Evolutionary conservation across 2,329 filamentous ascomycete genomes (phyloP).

Genomic region (Teratosphaeria epicoccoides): DNA sequence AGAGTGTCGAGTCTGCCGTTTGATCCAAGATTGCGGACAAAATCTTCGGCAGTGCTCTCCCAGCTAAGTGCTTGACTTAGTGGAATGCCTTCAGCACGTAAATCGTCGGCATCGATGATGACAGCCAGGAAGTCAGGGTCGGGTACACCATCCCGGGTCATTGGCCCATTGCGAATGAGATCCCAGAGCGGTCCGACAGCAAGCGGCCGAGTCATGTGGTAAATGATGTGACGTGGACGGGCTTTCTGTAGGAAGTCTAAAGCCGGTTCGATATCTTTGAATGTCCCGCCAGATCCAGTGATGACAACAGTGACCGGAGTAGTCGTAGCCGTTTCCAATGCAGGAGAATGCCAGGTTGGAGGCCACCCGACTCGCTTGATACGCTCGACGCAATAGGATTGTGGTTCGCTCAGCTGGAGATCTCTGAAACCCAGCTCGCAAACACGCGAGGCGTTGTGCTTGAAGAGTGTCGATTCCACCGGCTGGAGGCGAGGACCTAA

Average conservation of each 20-base stretch:
- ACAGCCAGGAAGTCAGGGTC: slow-evolving; percentile 25
- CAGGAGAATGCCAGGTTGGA: slow-evolving; percentile 21
- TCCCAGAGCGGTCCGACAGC: slow-evolving; percentile 25
- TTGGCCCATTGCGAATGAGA: slow-evolving; percentile 23
- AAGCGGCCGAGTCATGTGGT: slow-evolving; percentile 25
- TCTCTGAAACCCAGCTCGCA: slow-evolving; percentile 16
- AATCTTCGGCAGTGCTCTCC: slow-evolving; percentile 26
- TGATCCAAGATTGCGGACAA: slow-evolving; percentile 25
- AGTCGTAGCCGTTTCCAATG: slow-evolving; percentile 11
- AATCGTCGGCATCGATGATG: slow-evolving; percentile 26
- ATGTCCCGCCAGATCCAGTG: slow-evolving; percentile 22
- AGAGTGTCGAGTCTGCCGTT: slow-evolving; percentile 26
- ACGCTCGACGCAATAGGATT: slow-evolving; percentile 11
- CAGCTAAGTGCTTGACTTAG: slow-evolving; percentile 24
- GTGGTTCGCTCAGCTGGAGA: neutral
- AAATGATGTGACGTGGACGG: slow-evolving; percentile 22
- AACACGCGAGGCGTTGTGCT: slow-evolving; percentile 22
- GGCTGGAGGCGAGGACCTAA: slow-evolving; percentile 18
- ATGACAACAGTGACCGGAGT: slow-evolving; percentile 21
- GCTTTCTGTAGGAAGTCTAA: slow-evolving; percentile 24
- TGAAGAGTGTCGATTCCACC: slow-evolving; percentile 15
- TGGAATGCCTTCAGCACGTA: slow-evolving; percentile 25
- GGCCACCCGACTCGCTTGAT: slow-evolving; percentile 17
- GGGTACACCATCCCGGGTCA: slow-evolving; percentile 20
- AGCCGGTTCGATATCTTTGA: slow-evolving; percentile 24